Conservation (phyloP, 305 asterid genomes). For the Solanum aculeatissimum region DNA sequence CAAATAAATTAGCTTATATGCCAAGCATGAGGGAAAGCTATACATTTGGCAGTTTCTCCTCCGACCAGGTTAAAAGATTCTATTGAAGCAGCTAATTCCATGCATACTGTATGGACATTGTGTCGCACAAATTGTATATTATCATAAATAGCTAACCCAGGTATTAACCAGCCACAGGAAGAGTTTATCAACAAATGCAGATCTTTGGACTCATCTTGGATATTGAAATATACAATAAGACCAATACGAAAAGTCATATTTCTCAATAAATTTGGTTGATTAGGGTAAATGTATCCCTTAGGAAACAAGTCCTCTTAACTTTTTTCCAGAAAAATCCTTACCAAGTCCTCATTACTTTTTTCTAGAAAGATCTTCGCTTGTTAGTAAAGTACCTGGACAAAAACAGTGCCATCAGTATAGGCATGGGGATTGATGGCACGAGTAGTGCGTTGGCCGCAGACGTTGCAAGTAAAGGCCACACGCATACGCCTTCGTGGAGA, state of each 20-base stretch:
- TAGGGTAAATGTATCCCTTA: neutral
- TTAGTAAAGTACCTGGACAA: constrained; percentile 60
- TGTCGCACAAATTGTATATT: neutral
- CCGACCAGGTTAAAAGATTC: neutral
- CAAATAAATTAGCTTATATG: neutral
- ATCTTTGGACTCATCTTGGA: neutral
- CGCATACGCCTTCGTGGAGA: constrained; percentile 94
- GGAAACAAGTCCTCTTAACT: neutral
- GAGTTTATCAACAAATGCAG: neutral
- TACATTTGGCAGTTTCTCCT: neutral
- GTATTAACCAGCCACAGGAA: neutral
- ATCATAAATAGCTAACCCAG: neutral
- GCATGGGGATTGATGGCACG: constrained; percentile 99
- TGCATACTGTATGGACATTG: neutral
- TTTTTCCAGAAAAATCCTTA: neutral
- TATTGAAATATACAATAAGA: neutral
- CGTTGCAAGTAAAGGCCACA: constrained; percentile 89
- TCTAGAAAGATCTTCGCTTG: neutral
- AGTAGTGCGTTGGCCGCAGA: constrained; percentile 92
- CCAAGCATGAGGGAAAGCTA: neutral
- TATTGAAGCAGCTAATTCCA: neutral
- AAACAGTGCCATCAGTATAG: constrained; percentile 95
- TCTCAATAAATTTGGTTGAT: neutral
- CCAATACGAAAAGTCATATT: neutral
- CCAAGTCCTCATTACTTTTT: neutral